phyloP scores from a whole-genome alignment of 768 basidiomycete genomes.

The Imleria badia region DNA sequence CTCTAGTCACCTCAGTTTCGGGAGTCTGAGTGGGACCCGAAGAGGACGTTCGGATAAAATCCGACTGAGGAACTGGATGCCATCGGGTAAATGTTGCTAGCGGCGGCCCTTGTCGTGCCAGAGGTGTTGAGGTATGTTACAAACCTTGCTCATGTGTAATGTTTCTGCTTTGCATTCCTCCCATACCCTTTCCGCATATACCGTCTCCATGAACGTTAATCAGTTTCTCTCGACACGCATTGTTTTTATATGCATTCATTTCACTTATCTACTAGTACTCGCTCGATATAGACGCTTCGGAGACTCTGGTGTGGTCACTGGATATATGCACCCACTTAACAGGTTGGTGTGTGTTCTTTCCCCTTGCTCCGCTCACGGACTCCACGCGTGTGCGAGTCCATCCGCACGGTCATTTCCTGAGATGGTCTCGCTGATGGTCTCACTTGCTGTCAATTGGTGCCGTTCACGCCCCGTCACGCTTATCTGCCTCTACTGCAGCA shows the following conservation, averaged over 20 bases:
- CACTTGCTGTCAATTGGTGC: background rate
- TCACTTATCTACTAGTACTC: conserved; percentile 21
- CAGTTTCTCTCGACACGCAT: conserved; percentile 7
- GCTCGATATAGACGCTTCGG: conserved; percentile 20
- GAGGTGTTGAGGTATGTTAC: conserved; percentile 18
- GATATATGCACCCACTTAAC: background rate
- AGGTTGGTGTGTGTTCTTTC: background rate
- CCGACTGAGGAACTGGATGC: conserved; percentile 61
- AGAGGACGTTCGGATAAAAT: conserved; percentile 58
- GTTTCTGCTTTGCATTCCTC: conserved; percentile 8
- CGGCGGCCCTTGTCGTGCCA: background rate
- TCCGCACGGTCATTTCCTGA: background rate
- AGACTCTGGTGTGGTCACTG: conserved; percentile 7
- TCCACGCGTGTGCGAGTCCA: background rate
- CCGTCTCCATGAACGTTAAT: conserved; percentile 12
- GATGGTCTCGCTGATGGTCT: too few species aligned
- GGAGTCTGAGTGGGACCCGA: conserved; percentile 71
- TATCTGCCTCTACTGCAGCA: background rate
- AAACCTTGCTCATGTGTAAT: conserved; percentile 4
- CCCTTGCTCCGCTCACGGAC: background rate
- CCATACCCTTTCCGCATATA: conserved; percentile 29
- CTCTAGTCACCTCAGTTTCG: conserved; percentile 86
- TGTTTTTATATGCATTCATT: conserved; percentile 13
- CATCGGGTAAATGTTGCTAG: conserved; percentile 67
- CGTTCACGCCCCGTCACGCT: background rate